Conservation (phyloP, 192 early-diverging fungal species). For the Podochytrium sp. region DNA sequence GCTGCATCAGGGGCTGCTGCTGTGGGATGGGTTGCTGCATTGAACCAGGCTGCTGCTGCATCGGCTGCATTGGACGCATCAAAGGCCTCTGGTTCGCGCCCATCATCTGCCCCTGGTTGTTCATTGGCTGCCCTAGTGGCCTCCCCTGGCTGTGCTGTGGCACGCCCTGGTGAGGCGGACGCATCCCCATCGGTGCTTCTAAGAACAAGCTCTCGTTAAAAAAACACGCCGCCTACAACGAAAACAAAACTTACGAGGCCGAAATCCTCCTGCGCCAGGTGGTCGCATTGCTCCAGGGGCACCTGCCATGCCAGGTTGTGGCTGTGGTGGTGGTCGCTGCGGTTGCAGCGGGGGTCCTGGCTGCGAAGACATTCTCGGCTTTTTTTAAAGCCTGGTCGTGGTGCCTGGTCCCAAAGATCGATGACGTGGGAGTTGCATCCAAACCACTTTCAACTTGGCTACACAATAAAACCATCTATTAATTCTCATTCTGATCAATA, state of each 20-base stretch:
- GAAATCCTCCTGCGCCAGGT: neutral
- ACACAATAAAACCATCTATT: no score
- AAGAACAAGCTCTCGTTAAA: neutral
- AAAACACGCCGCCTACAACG: neutral
- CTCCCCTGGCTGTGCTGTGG: neutral
- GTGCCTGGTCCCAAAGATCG: no score
- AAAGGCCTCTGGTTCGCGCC: neutral
- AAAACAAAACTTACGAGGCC: conserved; percentile 8
- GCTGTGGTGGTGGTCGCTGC: conserved; percentile 2
- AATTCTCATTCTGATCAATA: no score
- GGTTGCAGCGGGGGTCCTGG: neutral
- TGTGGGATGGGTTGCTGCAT: no score
- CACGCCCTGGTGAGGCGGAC: neutral
- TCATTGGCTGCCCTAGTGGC: no score
- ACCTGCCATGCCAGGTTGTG: neutral
- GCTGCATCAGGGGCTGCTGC: no score
- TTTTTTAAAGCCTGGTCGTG: no score
- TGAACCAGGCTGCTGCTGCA: neutral
- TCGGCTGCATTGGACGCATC: neutral
- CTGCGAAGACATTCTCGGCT: no score
- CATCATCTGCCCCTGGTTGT: neutral
- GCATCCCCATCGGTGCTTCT: neutral
- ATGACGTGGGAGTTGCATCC: no score
- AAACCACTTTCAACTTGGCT: no score
- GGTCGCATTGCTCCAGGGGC: neutral